A percentile compares a stretch with the other conserved stretches of the same genome.
Evolutionary conservation across 202 grass and related monocot genomes (phyloP).

Genomic region (Miscanthus sacchariflorus): DNA sequence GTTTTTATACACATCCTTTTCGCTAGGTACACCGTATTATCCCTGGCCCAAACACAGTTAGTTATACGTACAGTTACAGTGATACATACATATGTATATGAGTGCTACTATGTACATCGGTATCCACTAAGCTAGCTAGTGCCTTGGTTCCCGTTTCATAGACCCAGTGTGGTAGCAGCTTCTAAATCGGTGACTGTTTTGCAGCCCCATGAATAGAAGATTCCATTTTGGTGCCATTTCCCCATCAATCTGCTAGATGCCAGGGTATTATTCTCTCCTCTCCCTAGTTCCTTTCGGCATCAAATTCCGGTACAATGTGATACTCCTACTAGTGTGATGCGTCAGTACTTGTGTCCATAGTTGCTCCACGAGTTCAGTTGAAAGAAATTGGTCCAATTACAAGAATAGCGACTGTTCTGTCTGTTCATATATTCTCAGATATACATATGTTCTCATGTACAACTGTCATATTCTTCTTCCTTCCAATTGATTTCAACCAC

Average conservation of each 20-base stretch:
- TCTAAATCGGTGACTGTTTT: constrained; percentile 31
- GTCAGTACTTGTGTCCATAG: constrained; percentile 23
- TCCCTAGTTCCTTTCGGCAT: background rate
- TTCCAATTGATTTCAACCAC: background rate
- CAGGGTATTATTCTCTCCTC: constrained; percentile 36
- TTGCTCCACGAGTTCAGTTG: constrained; percentile 13
- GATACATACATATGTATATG: no score
- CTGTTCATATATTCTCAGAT: background rate
- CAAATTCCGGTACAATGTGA: constrained; percentile 12
- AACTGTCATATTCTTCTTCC: background rate
- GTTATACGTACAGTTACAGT: no score
- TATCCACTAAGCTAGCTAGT: background rate
- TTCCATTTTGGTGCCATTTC: constrained; percentile 41
- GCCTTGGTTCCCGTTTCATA: constrained; percentile 5
- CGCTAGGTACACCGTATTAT: no score
- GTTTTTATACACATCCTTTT: no score
- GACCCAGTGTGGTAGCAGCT: constrained; percentile 22
- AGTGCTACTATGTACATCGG: no score
- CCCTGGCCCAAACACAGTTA: no score
- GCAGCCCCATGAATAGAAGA: constrained; percentile 38
- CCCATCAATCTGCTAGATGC: constrained; percentile 37
- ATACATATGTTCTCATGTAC: background rate
- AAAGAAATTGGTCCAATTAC: background rate
- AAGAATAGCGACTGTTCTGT: background rate
- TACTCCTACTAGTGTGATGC: background rate